Evolutionary conservation across 345 rosid species (phyloP).

Genomic region (Eucalyptus erythrocorys): DNA sequence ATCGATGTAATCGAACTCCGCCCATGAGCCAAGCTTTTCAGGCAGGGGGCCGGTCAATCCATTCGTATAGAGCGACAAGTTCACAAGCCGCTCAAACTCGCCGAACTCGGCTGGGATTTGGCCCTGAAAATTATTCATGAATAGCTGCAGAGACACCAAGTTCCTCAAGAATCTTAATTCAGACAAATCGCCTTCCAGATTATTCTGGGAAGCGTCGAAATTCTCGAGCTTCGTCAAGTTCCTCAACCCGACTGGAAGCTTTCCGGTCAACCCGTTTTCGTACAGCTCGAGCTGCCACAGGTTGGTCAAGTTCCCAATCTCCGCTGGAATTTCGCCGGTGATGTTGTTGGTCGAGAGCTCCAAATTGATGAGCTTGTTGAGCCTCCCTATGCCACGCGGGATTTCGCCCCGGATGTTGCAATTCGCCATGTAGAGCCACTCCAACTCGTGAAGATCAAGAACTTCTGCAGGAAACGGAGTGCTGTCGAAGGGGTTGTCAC

Average conservation of each 20-base stretch:
- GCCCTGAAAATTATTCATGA: constrained; percentile 14
- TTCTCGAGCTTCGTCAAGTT: constrained; percentile 23
- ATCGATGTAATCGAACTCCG: constrained; percentile 24
- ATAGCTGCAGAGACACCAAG: constrained; percentile 22
- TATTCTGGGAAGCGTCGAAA: constrained; percentile 22
- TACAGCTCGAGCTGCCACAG: constrained; percentile 30
- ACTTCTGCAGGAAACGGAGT: constrained; percentile 17
- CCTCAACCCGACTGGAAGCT: constrained; percentile 19
- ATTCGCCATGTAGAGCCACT: constrained; percentile 23
- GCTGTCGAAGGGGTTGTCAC: constrained; percentile 24
- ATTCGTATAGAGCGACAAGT: constrained; percentile 27
- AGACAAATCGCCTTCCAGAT: constrained; percentile 21
- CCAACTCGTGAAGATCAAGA: constrained; percentile 9
- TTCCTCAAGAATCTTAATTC: constrained; percentile 14
- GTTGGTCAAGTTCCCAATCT: constrained; percentile 11
- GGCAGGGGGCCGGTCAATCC: constrained; percentile 27
- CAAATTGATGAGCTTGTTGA: constrained; percentile 14
- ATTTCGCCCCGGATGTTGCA: constrained; percentile 21
- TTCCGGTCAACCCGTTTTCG: constrained; percentile 20
- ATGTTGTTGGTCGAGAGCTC: constrained; percentile 18
- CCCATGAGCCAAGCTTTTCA: constrained; percentile 23
- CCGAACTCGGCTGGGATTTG: constrained; percentile 30
- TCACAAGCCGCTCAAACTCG: constrained; percentile 21
- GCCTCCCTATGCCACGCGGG: constrained; percentile 19
- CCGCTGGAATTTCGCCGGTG: constrained; percentile 10